Conservation (phyloP, 2,329 filamentous ascomycete genomes). For the Fonsecaea pugnacius region DNA sequence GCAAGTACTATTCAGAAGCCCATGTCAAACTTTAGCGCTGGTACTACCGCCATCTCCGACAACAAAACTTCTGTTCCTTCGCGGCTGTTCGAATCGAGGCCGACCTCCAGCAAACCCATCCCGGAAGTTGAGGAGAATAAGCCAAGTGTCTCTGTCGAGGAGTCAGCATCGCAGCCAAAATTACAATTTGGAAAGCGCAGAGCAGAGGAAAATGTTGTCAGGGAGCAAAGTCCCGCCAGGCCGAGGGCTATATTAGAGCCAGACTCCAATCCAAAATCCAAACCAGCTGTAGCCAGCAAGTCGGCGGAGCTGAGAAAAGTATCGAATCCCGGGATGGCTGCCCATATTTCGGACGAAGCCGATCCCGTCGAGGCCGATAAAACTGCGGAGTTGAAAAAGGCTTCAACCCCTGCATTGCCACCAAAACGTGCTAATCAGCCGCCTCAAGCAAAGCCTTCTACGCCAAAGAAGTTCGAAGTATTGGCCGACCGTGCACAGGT, state of each 20-base stretch:
- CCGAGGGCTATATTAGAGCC: background rate
- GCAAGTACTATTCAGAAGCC: background rate
- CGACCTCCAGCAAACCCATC: slow-evolving; percentile 17
- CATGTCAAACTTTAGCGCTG: background rate
- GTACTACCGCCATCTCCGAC: background rate
- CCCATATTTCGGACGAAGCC: slow-evolving; percentile 17
- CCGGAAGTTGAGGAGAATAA: slow-evolving; percentile 13
- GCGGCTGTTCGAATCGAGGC: slow-evolving; percentile 6
- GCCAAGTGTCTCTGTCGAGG: background rate
- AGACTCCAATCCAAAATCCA: slow-evolving; percentile 30
- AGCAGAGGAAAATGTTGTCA: background rate
- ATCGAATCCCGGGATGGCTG: slow-evolving; percentile 18
- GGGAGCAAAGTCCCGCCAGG: background rate
- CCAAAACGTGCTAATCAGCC: slow-evolving; percentile 13
- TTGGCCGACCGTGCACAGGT: slow-evolving; percentile 23
- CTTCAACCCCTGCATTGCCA: slow-evolving; percentile 22
- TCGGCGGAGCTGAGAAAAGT: slow-evolving; percentile 40
- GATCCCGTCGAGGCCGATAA: slow-evolving; percentile 39
- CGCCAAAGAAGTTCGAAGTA: slow-evolving; percentile 32
- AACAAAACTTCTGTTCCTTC: background rate
- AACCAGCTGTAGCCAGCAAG: slow-evolving; percentile 39
- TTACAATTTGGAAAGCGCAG: background rate
- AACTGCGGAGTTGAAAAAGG: slow-evolving; percentile 40
- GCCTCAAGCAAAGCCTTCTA: slow-evolving; percentile 23
- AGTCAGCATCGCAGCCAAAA: background rate